phyloP scores from a whole-genome alignment of 768 basidiomycete species.

The Lactifluus pinguis region DNA sequence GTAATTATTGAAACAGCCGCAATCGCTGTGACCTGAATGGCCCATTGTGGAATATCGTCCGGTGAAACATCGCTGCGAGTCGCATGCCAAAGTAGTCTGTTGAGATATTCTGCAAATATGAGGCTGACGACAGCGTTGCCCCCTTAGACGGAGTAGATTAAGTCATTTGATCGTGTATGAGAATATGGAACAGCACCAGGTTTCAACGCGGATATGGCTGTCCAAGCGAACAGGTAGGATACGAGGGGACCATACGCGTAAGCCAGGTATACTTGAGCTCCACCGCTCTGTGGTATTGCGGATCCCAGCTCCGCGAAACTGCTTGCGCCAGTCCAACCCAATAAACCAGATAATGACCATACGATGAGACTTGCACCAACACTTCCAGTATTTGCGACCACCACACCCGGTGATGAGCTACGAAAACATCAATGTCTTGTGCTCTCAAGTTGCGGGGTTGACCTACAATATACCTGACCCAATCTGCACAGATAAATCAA shows the following conservation, averaged over 20 bases:
- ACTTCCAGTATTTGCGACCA: constrained; percentile 80
- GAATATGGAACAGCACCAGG: constrained; percentile 43
- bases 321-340: constrained; percentile 94
- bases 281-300: constrained; percentile 67
- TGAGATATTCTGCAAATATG: constrained; percentile 88
- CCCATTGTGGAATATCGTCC: constrained; percentile 79
- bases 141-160: constrained; percentile 32
- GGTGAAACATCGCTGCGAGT: constrained; percentile 64
- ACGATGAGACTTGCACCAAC: constrained; percentile 84
- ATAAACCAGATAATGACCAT: constrained; percentile 74
- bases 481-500: constrained; percentile 37
- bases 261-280: constrained; percentile 71
- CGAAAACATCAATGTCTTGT: background rate
- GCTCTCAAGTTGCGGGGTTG: background rate
- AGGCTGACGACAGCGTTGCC: constrained; percentile 78
- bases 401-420: constrained; percentile 88
- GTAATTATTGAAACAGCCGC: constrained; percentile 65
- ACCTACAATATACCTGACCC: constrained; percentile 91
- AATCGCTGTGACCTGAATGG: constrained; percentile 79
- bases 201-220: constrained; percentile 79
- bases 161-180: background rate
- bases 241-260: constrained; percentile 82
- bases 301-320: constrained; percentile 90
- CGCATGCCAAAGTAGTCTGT: constrained; percentile 76
- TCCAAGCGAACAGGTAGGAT: constrained; percentile 94